Evolutionary conservation across 2,329 filamentous ascomycete species (phyloP), one percentile per base, ranked within the genome.

Genomic region (Fusarium humuli): DNA sequence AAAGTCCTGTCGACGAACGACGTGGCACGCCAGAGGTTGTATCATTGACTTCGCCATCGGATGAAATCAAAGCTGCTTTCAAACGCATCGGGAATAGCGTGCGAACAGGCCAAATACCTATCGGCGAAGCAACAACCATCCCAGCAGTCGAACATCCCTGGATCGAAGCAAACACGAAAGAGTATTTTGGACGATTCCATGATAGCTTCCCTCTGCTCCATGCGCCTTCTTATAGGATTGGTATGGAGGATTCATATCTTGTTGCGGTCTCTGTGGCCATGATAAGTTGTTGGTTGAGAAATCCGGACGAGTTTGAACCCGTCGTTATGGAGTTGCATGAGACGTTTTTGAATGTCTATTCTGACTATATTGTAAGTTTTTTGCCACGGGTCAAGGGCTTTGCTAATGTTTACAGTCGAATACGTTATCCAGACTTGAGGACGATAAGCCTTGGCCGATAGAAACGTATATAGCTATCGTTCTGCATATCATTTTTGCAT

Each of bases 181-280:
- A 77, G 0, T 86, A 83, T 37, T 77, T 84, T n/a, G 72, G 73
- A 1, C 63, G 76, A 0, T 82, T 84, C 30, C 82, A 84, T 58
- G 75, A 81, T 29, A 76, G 77, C 1, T 84, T 82, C 76, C 80
- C 83, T 8, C 71, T 83, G 4, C 68, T 85, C 6, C 81, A 83
- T 63, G 75, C 73, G 0, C 81, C 82, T 1, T 71, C 76, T 1
- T 79, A 79, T 32, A 52, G 13, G 12, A 41, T 77, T 75, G 40
- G 75, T 69, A 25, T 76, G 79, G 32, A 74, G 61, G 16, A 75
- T 75, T 72, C 79, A 4, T 55, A 76, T 3, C 22, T 73, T 6
- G 20, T 80, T 5, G 55, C 76, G 1, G 73, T 71, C 1, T 77
- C 79, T 1, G 76, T 82, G 13, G 72, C 76, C 16, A 81, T 83